Percentiles rank a stretch among this genome's conserved stretches.
These are phyloP conservation scores for Metarhizium humberi DNA, from an alignment of 2,329 filamentous ascomycete species.

Conservation along the genomic window DNA sequence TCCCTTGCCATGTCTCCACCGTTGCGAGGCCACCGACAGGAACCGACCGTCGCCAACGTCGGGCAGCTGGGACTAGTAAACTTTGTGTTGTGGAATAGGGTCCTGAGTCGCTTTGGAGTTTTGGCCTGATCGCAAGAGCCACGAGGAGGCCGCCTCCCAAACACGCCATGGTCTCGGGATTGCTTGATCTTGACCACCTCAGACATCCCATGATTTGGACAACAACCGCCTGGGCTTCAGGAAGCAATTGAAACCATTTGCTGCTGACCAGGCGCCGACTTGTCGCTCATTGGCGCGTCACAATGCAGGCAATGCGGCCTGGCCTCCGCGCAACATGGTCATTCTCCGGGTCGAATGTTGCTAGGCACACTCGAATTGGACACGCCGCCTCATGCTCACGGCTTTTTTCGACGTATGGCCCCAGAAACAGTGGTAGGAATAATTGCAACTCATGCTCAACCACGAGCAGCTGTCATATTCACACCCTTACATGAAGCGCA, in stretches of 20 bases:
- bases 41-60: neutral
- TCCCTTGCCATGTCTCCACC: neutral
- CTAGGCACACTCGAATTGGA: neutral
- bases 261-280: too few relatives aligned
- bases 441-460: neutral
- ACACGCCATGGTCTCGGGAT: neutral
- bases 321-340: neutral
- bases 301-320: conserved; percentile 3
- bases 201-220: neutral
- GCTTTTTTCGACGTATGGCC: conserved; percentile 3
- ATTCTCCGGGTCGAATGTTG: neutral
- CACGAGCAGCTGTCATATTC: neutral
- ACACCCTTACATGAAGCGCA: neutral
- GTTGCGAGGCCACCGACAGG: neutral
- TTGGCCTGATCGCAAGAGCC: neutral
- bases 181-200: neutral
- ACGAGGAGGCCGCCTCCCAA: neutral
- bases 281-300: neutral
- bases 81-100: neutral
- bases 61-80: neutral
- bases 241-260: too few relatives aligned
- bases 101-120: neutral
- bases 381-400: neutral
- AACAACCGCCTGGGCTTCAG: neutral
- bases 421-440: conserved; percentile 2